phyloP scores from a whole-genome alignment of 805 yeast genomes.

The Cyberlindnera galapagoensis region DNA sequence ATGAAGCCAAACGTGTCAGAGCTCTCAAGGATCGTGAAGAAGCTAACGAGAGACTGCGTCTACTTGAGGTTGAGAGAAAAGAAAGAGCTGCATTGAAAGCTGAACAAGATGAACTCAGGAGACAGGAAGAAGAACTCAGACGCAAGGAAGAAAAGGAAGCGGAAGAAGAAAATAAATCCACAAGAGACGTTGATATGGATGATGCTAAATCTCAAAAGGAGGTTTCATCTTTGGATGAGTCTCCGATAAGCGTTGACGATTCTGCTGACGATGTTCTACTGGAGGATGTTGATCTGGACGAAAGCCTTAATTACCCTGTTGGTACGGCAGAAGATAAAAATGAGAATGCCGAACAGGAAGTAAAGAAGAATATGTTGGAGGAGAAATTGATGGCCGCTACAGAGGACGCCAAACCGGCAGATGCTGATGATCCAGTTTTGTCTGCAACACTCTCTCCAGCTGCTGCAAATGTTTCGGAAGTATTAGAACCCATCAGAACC shows the following conservation, averaged over 20 bases:
- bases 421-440: no score
- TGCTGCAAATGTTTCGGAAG: no score
- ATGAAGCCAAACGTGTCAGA: slow-evolving; percentile 12
- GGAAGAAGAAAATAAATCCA: slow-evolving; percentile 1
- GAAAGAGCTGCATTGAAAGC: slow-evolving; percentile 1
- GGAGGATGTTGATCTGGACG: slow-evolving; percentile 2
- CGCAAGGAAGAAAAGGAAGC: slow-evolving; percentile 1
- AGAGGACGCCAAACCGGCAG: no score
- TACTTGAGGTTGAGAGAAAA: slow-evolving; percentile 2
- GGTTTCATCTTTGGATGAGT: slow-evolving; percentile 3
- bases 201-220: slow-evolving; percentile 2
- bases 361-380: neutral
- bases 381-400: no score
- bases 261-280: neutral
- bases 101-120: slow-evolving; percentile 6
- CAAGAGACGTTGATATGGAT: slow-evolving; percentile 3
- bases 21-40: slow-evolving; percentile 11
- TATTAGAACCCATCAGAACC: no score
- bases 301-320: neutral
- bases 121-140: slow-evolving; percentile 4
- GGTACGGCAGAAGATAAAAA: neutral
- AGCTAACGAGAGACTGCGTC: slow-evolving; percentile 6
- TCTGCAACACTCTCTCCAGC: no score
- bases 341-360: neutral
- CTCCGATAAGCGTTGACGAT: no score